Percentiles rank a stretch among this genome's conserved stretches.
Evolutionary conservation across 2,329 filamentous ascomycete species (phyloP).

Genomic region (Fusarium oxysporum): DNA sequence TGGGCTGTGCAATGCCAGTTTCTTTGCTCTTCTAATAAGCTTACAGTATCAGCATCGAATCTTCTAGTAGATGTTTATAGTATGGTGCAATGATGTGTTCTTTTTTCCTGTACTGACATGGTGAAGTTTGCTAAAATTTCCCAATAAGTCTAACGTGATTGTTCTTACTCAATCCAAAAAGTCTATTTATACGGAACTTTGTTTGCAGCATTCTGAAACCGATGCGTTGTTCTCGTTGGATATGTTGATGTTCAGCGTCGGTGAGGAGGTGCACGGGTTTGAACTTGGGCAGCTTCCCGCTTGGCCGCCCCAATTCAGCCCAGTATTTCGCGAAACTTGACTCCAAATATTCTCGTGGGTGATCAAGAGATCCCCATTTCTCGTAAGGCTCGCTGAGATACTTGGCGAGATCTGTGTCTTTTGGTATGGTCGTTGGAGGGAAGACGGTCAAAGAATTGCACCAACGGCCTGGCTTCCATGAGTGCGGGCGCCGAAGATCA

Average conservation of each 20-base stretch:
- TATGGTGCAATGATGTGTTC: neutral
- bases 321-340: neutral
- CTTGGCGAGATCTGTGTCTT: neutral
- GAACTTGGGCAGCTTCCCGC: neutral
- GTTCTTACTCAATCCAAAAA: neutral
- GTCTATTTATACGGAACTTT: too few relatives aligned
- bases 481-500: neutral
- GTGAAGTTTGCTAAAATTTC: neutral
- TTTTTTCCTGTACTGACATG: neutral
- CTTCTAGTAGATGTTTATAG: neutral
- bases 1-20: neutral
- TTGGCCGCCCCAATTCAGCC: neutral
- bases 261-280: neutral
- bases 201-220: neutral
- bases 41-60: neutral
- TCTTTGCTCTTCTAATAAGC: neutral
- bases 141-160: neutral
- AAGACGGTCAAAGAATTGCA: accelerated
- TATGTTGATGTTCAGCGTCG: neutral
- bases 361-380: neutral
- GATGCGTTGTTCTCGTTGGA: neutral
- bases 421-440: neutral
- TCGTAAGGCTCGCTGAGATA: neutral
- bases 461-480: neutral
- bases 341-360: too few relatives aligned